Conservation (phyloP, 768 basidiomycete genomes). For the Pleurotus pulmonarius region DNA sequence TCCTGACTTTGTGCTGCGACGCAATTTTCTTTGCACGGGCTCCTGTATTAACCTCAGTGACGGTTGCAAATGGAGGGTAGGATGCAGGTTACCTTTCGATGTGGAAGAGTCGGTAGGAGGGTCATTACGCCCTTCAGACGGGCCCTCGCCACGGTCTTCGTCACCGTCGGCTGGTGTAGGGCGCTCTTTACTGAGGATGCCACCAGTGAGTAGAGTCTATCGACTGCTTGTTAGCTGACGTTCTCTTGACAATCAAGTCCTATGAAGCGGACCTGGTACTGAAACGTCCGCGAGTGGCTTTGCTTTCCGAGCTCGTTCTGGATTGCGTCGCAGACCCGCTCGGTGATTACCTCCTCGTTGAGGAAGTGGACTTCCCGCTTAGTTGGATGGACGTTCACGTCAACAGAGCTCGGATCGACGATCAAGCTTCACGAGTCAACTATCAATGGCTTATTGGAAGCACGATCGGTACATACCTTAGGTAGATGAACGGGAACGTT, state of each 20-base stretch:
- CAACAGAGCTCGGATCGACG: conserved; percentile 84
- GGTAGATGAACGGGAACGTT: conserved; percentile 85
- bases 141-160: conserved; percentile 18
- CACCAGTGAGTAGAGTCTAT: conserved; percentile 62
- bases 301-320: conserved; percentile 61
- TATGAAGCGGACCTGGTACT: conserved; percentile 55
- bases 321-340: conserved; percentile 69
- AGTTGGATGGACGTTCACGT: conserved; percentile 97
- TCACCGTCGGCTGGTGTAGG: conserved; percentile 22
- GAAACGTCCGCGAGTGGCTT: conserved; percentile 64
- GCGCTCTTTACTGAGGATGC: conserved; percentile 36
- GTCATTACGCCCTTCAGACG: conserved; percentile 19
- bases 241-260: not conserved
- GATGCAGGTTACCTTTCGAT: not conserved
- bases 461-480: conserved; percentile 55
- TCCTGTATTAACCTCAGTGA: conserved; percentile 12
- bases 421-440: conserved; percentile 48
- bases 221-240: not conserved
- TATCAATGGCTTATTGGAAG: not conserved
- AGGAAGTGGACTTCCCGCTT: conserved; percentile 96
- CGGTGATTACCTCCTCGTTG: conserved; percentile 83
- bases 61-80: not conserved
- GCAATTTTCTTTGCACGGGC: conserved; percentile 43
- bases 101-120: not conserved
- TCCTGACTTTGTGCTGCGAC: conserved; percentile 90